These are phyloP conservation scores for Pichia phayaonensis DNA, from an alignment of 805 yeast genomes.

Conservation along the genomic window DNA sequence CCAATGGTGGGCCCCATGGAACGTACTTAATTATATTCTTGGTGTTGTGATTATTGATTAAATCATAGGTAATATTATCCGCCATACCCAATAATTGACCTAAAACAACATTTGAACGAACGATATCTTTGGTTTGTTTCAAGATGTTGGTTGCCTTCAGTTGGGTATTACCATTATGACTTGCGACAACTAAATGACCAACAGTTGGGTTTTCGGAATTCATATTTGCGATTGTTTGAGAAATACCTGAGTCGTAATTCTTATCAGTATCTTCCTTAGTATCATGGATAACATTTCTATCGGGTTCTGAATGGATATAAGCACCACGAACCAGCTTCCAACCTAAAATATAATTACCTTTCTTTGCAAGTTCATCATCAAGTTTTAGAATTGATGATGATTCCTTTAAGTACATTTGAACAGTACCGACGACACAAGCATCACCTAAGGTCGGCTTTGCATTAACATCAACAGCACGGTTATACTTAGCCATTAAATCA, in stretches of 20 bases:
- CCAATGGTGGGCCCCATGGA: slow-evolving; percentile 96
- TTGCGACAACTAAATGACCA: slow-evolving; percentile 83
- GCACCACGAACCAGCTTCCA: slow-evolving; percentile 94
- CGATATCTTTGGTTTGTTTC: slow-evolving; percentile 16
- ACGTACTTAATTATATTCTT: slow-evolving; percentile 85
- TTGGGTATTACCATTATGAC: slow-evolving; percentile 81
- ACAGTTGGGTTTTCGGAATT: slow-evolving; percentile 35
- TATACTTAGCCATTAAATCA: slow-evolving; percentile 65
- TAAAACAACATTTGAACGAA: slow-evolving; percentile 59
- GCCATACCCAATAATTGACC: slow-evolving; percentile 97
- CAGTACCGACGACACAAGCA: slow-evolving; percentile 76
- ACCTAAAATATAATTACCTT: slow-evolving; percentile 64
- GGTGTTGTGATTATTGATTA: slow-evolving; percentile 55
- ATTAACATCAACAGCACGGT: slow-evolving; percentile 32
- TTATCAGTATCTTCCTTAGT: slow-evolving; percentile 76
- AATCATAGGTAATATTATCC: slow-evolving; percentile 74
- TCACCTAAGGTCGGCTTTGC: slow-evolving; percentile 26
- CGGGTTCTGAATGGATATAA: slow-evolving; percentile 81
- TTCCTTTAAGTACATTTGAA: slow-evolving; percentile 84
- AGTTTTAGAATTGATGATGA: slow-evolving; percentile 51
- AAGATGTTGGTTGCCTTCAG: slow-evolving; percentile 58
- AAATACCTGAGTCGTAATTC: slow-evolving; percentile 66
- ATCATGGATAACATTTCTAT: slow-evolving; percentile 64
- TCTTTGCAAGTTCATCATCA: slow-evolving; percentile 59
- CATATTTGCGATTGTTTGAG: slow-evolving; percentile 53